Conservation (phyloP, 1,284 basidiomycete genomes). For the Ganoderma lucidum region DNA sequence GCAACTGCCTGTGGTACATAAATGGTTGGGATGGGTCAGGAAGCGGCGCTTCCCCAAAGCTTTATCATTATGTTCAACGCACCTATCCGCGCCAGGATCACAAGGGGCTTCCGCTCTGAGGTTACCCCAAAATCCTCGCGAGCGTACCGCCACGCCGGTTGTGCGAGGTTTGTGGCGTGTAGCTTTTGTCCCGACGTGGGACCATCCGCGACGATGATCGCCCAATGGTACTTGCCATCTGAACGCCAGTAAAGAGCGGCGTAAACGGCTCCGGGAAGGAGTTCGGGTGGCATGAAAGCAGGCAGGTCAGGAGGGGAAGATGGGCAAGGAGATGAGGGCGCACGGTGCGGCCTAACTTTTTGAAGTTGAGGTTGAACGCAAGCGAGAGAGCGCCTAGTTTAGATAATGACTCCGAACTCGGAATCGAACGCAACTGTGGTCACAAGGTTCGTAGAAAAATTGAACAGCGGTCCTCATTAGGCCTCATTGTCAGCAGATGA, state of each 20-base stretch:
- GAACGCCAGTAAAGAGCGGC: neutral
- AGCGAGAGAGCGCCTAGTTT: too few species aligned
- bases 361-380: too few species aligned
- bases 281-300: neutral
- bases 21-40: neutral
- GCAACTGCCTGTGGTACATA: neutral
- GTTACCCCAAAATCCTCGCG: neutral
- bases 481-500: too few species aligned
- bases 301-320: neutral
- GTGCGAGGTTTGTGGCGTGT: neutral
- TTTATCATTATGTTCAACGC: neutral
- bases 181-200: neutral
- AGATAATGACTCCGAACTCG: too few species aligned
- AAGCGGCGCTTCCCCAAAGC: neutral
- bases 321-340: neutral
- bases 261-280: neutral
- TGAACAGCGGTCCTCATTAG: too few species aligned
- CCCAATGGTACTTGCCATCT: slow-evolving; percentile 1
- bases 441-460: too few species aligned
- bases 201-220: neutral
- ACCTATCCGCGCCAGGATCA: neutral
- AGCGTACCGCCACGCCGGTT: neutral
- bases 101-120: neutral
- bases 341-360: neutral
- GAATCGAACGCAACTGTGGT: too few species aligned